These are phyloP conservation scores for Venturia aucupariae DNA, from an alignment of 2,329 filamentous ascomycete genomes.

Conservation along the genomic window DNA sequence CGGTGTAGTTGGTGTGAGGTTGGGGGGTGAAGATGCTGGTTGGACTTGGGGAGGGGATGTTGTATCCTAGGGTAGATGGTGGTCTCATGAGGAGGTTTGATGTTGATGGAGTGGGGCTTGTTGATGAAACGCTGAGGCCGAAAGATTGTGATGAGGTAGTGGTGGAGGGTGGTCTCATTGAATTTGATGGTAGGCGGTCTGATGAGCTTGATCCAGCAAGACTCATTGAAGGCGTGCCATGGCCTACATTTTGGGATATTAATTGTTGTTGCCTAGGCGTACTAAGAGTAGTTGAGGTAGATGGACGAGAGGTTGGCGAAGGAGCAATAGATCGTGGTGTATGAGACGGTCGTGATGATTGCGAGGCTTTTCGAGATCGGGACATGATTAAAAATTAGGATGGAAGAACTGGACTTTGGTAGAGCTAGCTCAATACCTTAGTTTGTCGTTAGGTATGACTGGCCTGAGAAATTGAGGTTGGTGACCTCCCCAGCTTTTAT, in stretches of 20 bases:
- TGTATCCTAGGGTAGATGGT: background rate
- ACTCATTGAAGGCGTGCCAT: background rate
- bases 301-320: background rate
- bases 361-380: background rate
- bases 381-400: slow-evolving; percentile 5
- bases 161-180: background rate
- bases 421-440: background rate
- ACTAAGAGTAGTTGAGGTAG: background rate
- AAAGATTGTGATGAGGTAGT: background rate
- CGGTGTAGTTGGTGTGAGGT: background rate
- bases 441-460: background rate
- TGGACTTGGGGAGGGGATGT: background rate
- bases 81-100: background rate
- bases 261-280: background rate
- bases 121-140: background rate
- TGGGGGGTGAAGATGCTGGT: background rate
- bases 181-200: background rate
- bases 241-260: background rate
- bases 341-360: background rate
- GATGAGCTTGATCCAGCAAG: background rate
- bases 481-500: background rate
- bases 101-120: background rate
- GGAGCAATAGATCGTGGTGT: background rate
- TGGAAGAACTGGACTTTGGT: background rate
- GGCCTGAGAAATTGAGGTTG: background rate